A percentile compares a stretch with the other conserved stretches of the same genome.
These are phyloP conservation scores for Debaryomyces subglobosus DNA, from an alignment of 1,139 yeast species.

Conservation along the genomic window DNA sequence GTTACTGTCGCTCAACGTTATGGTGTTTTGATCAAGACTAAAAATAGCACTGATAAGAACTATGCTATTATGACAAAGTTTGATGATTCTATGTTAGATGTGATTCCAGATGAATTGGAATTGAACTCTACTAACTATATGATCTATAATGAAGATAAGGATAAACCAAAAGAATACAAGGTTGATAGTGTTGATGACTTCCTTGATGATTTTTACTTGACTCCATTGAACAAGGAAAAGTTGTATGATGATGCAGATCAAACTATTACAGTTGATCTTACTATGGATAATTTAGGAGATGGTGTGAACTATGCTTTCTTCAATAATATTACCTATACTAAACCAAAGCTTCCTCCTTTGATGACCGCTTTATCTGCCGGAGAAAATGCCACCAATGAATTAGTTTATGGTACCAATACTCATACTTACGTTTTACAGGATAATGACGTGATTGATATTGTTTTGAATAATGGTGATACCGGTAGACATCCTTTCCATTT, in stretches of 20 bases:
- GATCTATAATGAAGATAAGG: slow-evolving; percentile 45
- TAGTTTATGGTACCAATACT: slow-evolving; percentile 70
- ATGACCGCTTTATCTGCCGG: slow-evolving; percentile 58
- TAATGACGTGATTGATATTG: slow-evolving; percentile 69
- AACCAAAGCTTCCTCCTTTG: slow-evolving; percentile 70
- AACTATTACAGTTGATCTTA: slow-evolving; percentile 58
- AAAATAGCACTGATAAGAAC: slow-evolving; percentile 46
- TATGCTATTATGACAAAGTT: slow-evolving; percentile 64
- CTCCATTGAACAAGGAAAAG: slow-evolving; percentile 45
- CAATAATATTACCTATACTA: slow-evolving; percentile 63
- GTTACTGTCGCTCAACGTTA: slow-evolving; percentile 75
- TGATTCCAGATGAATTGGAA: slow-evolving; percentile 54
- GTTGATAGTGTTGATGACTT: slow-evolving; percentile 28
- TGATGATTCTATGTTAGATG: slow-evolving; percentile 70
- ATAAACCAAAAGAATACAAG: slow-evolving; percentile 26
- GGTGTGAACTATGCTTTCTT: slow-evolving; percentile 79
- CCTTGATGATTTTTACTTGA: slow-evolving; percentile 60
- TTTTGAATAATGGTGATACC: slow-evolving; percentile 74
- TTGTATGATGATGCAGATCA: slow-evolving; percentile 62
- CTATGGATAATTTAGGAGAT: slow-evolving; percentile 70
- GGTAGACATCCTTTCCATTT: slow-evolving; percentile 94
- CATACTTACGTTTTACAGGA: slow-evolving; percentile 62
- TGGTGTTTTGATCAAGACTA: slow-evolving; percentile 62
- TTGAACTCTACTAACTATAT: slow-evolving; percentile 58
- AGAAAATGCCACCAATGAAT: slow-evolving; percentile 45